Base-by-base conservation (phyloP, 768 basidiomycete species). In the Mycena alexandri region DNA sequence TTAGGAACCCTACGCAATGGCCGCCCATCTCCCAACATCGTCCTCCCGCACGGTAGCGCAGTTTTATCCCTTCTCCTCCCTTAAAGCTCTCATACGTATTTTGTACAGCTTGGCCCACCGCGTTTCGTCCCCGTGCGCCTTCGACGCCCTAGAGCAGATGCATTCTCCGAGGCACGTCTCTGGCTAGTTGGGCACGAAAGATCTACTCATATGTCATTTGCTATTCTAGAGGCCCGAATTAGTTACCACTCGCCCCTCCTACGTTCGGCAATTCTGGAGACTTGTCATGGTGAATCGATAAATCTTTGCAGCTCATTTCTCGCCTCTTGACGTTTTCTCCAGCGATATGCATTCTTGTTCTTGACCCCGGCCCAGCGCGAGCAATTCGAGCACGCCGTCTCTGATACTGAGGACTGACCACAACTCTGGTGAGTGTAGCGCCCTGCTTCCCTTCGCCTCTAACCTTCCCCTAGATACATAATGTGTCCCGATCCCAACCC, bases 371-470 rank as follows among this genome's bases (percentile, higher is more conserved):
- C 4, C 14, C 65, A 71, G 43, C 65, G 58, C 48, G 46, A n/a
- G n/a, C 44, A 59, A 21, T 38, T 51, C 46, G 69, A 71, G 10
- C 3, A 48, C 6, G 69, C 65, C 19, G 22, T 71, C 41, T 67
- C 60, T 21, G 66, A 67, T 48, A 55, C 33, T 42, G 65, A 71
- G n/a, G 44, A 53, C 14, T 66, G 56, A 70, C 8, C 22, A 36
- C 22, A 33, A 42, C 24, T 5, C 29, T 46, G 33, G 13, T 16
- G 38, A 38, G 38, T 38, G 14, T 9, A 38, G 10, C 38, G 38
- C 38, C 14, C 10, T 47, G 21, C 46, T 22, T 5, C 21, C 21
- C 46, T 11, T 12, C 38, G 4, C 10, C 5, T 38, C 38, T 38
- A 10, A 38, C 21, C 25, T 21, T 53, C 21, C n/a, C 5, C 12